These are phyloP conservation scores for Scleromitrula shiraiana DNA, from an alignment of 2,329 filamentous ascomycete species.

Conservation along the genomic window DNA sequence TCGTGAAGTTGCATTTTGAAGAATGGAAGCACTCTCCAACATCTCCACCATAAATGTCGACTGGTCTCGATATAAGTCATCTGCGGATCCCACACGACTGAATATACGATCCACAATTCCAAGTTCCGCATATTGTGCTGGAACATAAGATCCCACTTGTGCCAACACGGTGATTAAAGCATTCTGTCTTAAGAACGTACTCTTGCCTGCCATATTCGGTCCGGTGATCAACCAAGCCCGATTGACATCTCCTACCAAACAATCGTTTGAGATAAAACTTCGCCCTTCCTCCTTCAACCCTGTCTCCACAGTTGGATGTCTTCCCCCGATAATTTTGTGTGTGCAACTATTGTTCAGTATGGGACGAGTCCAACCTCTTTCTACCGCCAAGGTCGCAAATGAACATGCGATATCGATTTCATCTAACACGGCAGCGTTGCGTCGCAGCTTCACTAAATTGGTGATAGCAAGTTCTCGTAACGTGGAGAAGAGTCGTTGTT, in stretches of 20 bases:
- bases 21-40: slow-evolving; percentile 88
- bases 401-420: slow-evolving; percentile 87
- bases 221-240: slow-evolving; percentile 62
- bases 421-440: slow-evolving; percentile 85
- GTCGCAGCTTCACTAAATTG: slow-evolving; percentile 77
- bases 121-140: slow-evolving; percentile 75
- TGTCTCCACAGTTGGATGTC: slow-evolving; percentile 87
- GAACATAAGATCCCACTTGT: slow-evolving; percentile 88
- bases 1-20: slow-evolving; percentile 72
- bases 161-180: slow-evolving; percentile 90
- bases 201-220: slow-evolving; percentile 99
- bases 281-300: slow-evolving; percentile 73
- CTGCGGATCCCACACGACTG: slow-evolving; percentile 85
- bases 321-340: slow-evolving; percentile 75
- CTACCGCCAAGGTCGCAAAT: slow-evolving; percentile 70
- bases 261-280: slow-evolving; percentile 79
- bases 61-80: slow-evolving; percentile 89
- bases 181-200: slow-evolving; percentile 91
- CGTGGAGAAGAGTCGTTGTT: slow-evolving; percentile 68
- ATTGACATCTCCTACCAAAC: slow-evolving; percentile 63
- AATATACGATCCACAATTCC: slow-evolving; percentile 95
- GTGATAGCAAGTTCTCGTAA: slow-evolving; percentile 70
- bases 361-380: slow-evolving; percentile 68
- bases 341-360: slow-evolving; percentile 54
- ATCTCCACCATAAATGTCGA: slow-evolving; percentile 99